phyloP scores from a whole-genome alignment of 768 basidiomycete genomes.

The Hericium rajendrae region DNA sequence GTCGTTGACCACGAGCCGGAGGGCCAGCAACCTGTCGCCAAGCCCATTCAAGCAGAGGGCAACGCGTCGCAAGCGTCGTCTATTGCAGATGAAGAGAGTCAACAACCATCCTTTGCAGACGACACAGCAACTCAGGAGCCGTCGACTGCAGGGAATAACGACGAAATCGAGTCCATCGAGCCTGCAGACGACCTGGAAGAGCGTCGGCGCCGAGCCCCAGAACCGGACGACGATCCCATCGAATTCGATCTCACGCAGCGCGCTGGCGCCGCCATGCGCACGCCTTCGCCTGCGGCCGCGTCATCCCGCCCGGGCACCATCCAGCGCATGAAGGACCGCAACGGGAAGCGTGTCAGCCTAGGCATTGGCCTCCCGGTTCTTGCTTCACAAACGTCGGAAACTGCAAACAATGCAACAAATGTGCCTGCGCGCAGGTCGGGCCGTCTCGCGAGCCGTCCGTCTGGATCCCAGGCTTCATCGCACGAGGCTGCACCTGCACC shows the following conservation, averaged over 20 bases:
- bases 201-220: background rate
- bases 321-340: constrained; percentile 1
- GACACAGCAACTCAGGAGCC: background rate
- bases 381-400: background rate
- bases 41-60: background rate
- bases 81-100: background rate
- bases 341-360: background rate
- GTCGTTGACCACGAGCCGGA: no score
- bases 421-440: background rate
- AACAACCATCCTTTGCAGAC: background rate
- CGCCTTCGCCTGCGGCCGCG: background rate
- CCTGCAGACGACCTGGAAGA: background rate
- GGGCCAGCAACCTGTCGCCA: no score
- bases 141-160: constrained; percentile 1
- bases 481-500: background rate
- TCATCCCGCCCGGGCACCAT: background rate
- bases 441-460: background rate
- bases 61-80: background rate
- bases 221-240: constrained; percentile 11
- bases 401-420: background rate
- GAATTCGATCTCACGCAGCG: constrained; percentile 4
- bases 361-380: background rate
- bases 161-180: constrained; percentile 8
- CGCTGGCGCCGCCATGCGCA: background rate
- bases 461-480: background rate